phyloP scores from a whole-genome alignment of 163 green algal species.

The Volvox carteri region DNA sequence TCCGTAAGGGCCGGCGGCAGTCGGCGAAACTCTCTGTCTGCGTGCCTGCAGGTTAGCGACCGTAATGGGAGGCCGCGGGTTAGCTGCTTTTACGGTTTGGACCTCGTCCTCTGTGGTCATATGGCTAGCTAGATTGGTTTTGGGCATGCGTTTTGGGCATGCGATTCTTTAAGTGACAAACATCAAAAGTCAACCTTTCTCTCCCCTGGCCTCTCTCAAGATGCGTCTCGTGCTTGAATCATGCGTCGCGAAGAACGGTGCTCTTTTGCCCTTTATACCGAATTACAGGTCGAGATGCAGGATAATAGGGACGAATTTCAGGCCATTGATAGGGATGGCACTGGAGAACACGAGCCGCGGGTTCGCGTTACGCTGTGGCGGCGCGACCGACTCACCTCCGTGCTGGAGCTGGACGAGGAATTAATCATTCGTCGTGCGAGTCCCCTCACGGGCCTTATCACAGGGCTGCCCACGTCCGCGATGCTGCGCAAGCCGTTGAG shows the following conservation, averaged over 20 bases:
- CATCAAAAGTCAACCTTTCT: too few species aligned
- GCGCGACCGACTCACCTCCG: conserved; percentile 40
- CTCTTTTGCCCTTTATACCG: too few species aligned
- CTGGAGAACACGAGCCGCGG: not conserved
- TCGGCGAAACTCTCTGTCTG: not conserved
- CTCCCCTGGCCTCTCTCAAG: too few species aligned
- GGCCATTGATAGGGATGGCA: not conserved
- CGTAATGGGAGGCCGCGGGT: too few species aligned
- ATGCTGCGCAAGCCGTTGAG: conserved; percentile 46
- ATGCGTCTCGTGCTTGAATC: too few species aligned
- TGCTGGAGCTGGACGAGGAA: conserved; percentile 55
- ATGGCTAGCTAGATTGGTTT: too few species aligned
- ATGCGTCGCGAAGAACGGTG: too few species aligned
- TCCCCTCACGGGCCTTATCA: conserved; percentile 34
- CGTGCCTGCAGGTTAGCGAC: conserved; percentile 47
- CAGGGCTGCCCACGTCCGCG: conserved; percentile 21
- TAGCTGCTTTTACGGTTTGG: too few species aligned
- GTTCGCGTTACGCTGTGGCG: conserved; percentile 54
- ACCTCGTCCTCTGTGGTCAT: too few species aligned
- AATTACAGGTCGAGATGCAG: not conserved
- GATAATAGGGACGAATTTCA: not conserved
- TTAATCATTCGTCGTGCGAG: conserved; percentile 40
- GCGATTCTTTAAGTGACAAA: too few species aligned
- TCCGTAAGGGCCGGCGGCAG: not conserved
- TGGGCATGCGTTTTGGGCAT: too few species aligned